phyloP scores from a whole-genome alignment of 2,329 filamentous ascomycete genomes.

The Venturia asperata region DNA sequence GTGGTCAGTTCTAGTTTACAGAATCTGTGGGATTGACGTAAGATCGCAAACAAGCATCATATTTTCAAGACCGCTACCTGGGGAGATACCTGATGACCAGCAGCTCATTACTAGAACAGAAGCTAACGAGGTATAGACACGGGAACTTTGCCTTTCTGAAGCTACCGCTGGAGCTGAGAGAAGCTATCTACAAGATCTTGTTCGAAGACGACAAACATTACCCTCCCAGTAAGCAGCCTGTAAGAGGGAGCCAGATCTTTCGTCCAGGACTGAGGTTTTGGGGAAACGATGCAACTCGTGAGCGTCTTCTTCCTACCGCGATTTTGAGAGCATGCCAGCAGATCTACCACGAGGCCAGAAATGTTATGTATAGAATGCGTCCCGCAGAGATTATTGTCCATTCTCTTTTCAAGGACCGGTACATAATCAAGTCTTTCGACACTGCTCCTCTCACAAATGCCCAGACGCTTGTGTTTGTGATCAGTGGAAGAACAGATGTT shows the following conservation, averaged over 20 bases:
- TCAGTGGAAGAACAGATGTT: neutral
- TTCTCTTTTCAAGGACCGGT: neutral
- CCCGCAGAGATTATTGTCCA: neutral
- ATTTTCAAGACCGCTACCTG: neutral
- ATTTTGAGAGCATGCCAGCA: neutral
- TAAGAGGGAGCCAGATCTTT: neutral
- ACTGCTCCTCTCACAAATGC: neutral
- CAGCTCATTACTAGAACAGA: neutral
- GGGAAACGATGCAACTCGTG: too few species aligned
- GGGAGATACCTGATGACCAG: neutral
- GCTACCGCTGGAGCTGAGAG: conserved; percentile 2
- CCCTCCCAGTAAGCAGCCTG: neutral
- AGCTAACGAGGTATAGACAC: neutral
- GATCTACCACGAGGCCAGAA: neutral
- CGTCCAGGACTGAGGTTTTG: neutral
- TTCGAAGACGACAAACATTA: neutral
- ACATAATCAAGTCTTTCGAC: too few species aligned
- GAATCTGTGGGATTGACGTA: neutral
- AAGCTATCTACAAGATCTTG: neutral
- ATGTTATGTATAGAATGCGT: neutral
- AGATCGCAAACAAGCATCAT: neutral
- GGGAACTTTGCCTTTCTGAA: neutral
- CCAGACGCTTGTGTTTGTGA: neutral
- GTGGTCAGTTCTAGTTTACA: neutral
- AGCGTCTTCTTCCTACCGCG: neutral